Evolutionary conservation across 2,329 filamentous ascomycete genomes (phyloP).

Genomic region (Parastagonospora nodorum): DNA sequence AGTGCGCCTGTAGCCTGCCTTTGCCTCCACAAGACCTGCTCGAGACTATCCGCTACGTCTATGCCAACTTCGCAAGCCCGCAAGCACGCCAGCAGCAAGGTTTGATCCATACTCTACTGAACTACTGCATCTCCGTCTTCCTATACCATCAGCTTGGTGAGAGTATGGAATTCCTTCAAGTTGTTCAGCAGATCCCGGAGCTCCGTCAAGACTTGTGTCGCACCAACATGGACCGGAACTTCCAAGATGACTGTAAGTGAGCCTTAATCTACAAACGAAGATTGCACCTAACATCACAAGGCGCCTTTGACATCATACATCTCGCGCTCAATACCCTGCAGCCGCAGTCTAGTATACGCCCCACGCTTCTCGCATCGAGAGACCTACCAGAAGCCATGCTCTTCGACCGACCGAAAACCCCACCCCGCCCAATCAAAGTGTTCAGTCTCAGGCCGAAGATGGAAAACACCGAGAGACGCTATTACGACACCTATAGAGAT

Average conservation of each 20-base stretch:
- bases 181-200: slow-evolving; percentile 42
- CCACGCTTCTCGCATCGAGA: slow-evolving; percentile 10
- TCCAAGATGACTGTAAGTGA: slow-evolving; percentile 49
- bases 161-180: slow-evolving; percentile 42
- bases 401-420: slow-evolving; percentile 1
- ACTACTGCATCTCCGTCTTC: slow-evolving; percentile 51
- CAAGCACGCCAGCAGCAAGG: slow-evolving; percentile 28
- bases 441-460: background rate
- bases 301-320: slow-evolving; percentile 18
- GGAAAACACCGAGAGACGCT: background rate
- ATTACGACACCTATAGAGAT: background rate
- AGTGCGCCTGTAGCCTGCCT: slow-evolving; percentile 46
- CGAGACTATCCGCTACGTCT: slow-evolving; percentile 46
- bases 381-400: slow-evolving; percentile 13
- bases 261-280: too few species aligned
- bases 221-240: slow-evolving; percentile 44
- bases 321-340: slow-evolving; percentile 13
- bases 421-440: background rate
- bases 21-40: slow-evolving; percentile 47
- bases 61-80: slow-evolving; percentile 28
- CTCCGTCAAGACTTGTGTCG: slow-evolving; percentile 51
- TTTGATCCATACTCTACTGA: slow-evolving; percentile 47
- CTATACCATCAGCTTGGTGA: slow-evolving; percentile 43
- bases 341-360: background rate
- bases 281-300: slow-evolving; percentile 9